Conservation (phyloP, 2,329 filamentous ascomycete species). For the Cladosporium oxysporum region DNA sequence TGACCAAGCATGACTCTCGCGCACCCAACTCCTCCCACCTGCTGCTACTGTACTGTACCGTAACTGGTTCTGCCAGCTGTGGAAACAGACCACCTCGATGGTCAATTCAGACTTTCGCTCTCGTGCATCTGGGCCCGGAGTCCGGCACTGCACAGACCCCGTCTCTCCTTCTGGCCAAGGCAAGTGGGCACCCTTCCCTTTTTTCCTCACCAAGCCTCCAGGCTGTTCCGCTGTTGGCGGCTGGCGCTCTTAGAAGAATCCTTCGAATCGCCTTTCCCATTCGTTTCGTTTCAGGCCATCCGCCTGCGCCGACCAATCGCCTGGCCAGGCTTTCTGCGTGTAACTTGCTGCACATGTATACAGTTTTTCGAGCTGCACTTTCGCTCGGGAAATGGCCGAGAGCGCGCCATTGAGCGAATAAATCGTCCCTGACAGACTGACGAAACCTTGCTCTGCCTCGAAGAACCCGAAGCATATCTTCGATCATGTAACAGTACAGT, state of each 20-base stretch:
- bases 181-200: not conserved
- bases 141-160: not conserved
- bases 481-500: not conserved
- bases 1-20: constrained; percentile 1
- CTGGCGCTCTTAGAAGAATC: not conserved
- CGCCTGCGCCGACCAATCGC: not conserved
- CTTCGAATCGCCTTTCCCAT: not conserved
- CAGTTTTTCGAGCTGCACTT: not conserved
- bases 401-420: not conserved
- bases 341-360: not conserved
- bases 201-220: not conserved
- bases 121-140: constrained; percentile 8
- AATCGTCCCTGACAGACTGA: not conserved
- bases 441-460: not conserved
- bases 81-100: not conserved
- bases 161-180: not conserved
- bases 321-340: not conserved
- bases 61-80: not conserved
- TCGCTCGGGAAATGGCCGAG: not conserved
- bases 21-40: not conserved
- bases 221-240: not conserved
- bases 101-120: not conserved
- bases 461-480: not conserved
- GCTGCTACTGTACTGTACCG: too few relatives aligned
- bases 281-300: not conserved